Base-by-base conservation (phyloP, 2,329 filamentous ascomycete genomes). In the Aspergillus aculeatus region DNA sequence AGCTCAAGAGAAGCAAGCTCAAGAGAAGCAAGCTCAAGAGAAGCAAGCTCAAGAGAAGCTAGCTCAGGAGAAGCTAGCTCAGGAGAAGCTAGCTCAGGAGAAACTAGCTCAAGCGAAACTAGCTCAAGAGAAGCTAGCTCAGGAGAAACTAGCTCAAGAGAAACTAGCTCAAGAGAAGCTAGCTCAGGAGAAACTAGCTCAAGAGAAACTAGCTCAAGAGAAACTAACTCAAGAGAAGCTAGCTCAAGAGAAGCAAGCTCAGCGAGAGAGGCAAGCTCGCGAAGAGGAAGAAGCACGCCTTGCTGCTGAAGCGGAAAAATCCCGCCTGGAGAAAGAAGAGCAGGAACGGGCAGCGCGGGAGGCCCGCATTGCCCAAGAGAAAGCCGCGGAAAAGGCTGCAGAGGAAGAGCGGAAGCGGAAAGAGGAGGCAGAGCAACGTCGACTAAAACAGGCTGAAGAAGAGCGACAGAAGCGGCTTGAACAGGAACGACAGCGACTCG, bases 361-460 rank as follows among this genome's bases (percentile, higher is more conserved):
- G 47, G 73, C 72, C 19, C 69, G 67, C n/a, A 58, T 68, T 61
- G 74, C 75, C 19, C 74, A 71, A 47, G 76, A 79, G 60, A 75
- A 75, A 62, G 76, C 76, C 31, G 78, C 78, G 47, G 76, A 79
- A 59, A 75, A 75, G 62, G 76, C 76, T 29, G 78, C 78, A 48
- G 77, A 79, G 51, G 75, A 76, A 54, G 77, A 78, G 41, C 74
- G 74, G 61, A 76, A 73, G 59, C 76, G 73, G 56, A 76, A 76
- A 59, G 76, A 76, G 61, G 76, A 76, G 61, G 73, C 77, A 54
- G 77, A 78, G 60, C 75, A 79, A 58, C 71, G 76, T 52, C 77
- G 75, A 48, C 66, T 73, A 49, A 77, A 76, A 61, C 76, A 79
- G 66, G 79, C 77, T 29, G 79, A 81, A 62, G 79, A 81, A 57